Evolutionary conservation across 257 asterid genomes (phyloP), one percentile per base, ranked within the genome.

Genomic region (Buddleja alternifolia): DNA sequence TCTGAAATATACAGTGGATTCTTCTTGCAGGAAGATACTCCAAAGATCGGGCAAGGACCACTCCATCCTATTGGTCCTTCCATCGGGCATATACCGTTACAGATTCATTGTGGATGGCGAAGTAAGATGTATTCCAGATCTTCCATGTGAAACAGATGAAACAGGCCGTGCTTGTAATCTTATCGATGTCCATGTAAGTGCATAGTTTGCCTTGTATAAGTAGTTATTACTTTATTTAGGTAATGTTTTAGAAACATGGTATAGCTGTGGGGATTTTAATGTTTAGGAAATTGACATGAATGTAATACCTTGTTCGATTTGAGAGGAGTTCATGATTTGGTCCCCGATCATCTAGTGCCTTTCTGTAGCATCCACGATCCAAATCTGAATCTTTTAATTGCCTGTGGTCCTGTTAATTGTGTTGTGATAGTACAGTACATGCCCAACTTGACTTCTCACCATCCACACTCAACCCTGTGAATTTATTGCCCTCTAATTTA

Each of bases 31-130:
- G 80, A 93, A 83, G 80, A 14, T 44, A 55, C 93, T 93, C 58
- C 95, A 88, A 78, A 84, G 86, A 80, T 82, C 96, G 41, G 97
- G 95, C 66, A 93, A 86, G 90, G 98, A 93, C 75, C 92, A 88
- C 73, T 77, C 92, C 7, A 73, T 88, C 72, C 85, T 93, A 46
- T 73, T 93, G 88, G 97, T 93, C 71, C 88, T 93, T 47, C 92
- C 95, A 4, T 79, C 89, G 1, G 97, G 97, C 37, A 66, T 90
- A 67, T 86, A 85, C 69, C 93, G 80, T 77, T 93, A 88, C 82
- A 86, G 73, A 69, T 86, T 93, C 75, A 77, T 85, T 60, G 97
- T 93, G 68, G 97, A 93, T 78, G 98, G 97, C 2, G 81, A 85
- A 69, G 75, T 73, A 69, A 88, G 82, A 76, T 74, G 80, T 78